phyloP scores from a whole-genome alignment of 73 alveolate species.

The Blepharisma stoltei region DNA sequence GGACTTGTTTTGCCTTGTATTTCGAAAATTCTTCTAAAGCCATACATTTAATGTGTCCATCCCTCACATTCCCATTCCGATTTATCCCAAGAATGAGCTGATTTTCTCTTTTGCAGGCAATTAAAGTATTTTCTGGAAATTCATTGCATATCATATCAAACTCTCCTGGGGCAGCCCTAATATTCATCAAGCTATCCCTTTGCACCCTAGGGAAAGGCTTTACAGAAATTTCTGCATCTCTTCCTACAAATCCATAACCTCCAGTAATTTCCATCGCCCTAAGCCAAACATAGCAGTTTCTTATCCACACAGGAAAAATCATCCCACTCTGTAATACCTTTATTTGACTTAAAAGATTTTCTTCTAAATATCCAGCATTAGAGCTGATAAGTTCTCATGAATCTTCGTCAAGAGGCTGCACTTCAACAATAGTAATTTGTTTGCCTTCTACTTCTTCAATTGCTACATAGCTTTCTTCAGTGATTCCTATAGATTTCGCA shows the following conservation, averaged over 20 bases:
- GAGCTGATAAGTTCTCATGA: background rate
- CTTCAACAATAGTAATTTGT: background rate
- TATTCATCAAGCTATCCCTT: background rate
- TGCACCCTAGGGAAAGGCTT: background rate
- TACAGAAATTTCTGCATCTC: conserved; percentile 11
- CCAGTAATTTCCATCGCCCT: background rate
- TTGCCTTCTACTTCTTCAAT: background rate
- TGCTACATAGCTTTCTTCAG: background rate
- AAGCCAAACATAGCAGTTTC: conserved; percentile 1
- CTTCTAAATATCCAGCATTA: conserved; percentile 9
- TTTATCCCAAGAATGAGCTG: background rate
- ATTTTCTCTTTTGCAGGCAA: background rate
- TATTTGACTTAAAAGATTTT: conserved; percentile 2
- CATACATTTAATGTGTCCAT: background rate
- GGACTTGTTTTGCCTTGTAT: background rate
- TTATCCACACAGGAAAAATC: conserved; percentile 1
- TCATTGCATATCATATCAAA: background rate
- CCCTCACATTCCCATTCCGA: background rate
- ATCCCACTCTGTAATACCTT: background rate
- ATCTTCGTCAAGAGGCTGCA: conserved; percentile 27
- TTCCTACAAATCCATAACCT: background rate
- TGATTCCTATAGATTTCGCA: background rate
- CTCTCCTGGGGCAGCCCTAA: background rate
- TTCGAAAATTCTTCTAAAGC: background rate
- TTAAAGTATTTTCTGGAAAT: background rate